phyloP scores from a whole-genome alignment of 108 stramenopile genomes.

The Cyclostephanos invisitatus region DNA sequence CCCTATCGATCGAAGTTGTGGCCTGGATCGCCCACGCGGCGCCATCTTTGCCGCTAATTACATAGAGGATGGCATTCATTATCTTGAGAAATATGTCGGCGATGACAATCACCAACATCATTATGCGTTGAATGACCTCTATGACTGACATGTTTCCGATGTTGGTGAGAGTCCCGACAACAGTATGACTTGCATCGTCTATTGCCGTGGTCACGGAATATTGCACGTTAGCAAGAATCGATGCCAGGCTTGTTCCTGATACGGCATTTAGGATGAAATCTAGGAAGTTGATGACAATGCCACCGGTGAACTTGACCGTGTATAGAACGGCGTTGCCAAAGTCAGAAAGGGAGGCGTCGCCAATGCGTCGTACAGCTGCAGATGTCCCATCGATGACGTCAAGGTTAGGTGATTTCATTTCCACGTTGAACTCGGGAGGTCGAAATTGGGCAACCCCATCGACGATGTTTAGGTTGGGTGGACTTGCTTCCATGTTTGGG shows the following conservation, averaged over 20 bases:
- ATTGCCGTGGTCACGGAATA: slow-evolving; percentile 18
- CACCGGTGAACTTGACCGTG: slow-evolving; percentile 26
- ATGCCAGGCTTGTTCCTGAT: slow-evolving; percentile 21
- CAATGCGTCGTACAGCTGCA: slow-evolving; percentile 2
- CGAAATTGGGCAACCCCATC: neutral
- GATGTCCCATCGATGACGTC: slow-evolving; percentile 9
- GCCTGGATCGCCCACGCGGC: slow-evolving; percentile 29
- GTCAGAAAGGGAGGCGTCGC: slow-evolving; percentile 32
- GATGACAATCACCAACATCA: slow-evolving; percentile 31
- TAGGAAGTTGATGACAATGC: slow-evolving; percentile 22
- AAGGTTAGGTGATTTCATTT: neutral
- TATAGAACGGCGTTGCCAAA: slow-evolving; percentile 23
- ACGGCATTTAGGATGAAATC: slow-evolving; percentile 26
- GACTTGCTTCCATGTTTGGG: neutral
- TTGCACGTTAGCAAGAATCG: slow-evolving; percentile 18
- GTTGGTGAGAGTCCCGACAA: slow-evolving; percentile 10
- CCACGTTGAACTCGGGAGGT: too few species aligned
- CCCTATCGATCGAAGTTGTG: slow-evolving; percentile 17
- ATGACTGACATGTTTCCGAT: slow-evolving; percentile 36
- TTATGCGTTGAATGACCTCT: slow-evolving; percentile 29
- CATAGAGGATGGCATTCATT: slow-evolving; percentile 31
- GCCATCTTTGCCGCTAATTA: slow-evolving; percentile 40
- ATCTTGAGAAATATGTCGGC: slow-evolving; percentile 35
- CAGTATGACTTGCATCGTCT: slow-evolving; percentile 27
- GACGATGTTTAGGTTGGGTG: slow-evolving; percentile 3